Evolutionary conservation across 495 filamentous ascomycete genomes (phyloP).

Genomic region (Trichodelitschia bisporula): DNA sequence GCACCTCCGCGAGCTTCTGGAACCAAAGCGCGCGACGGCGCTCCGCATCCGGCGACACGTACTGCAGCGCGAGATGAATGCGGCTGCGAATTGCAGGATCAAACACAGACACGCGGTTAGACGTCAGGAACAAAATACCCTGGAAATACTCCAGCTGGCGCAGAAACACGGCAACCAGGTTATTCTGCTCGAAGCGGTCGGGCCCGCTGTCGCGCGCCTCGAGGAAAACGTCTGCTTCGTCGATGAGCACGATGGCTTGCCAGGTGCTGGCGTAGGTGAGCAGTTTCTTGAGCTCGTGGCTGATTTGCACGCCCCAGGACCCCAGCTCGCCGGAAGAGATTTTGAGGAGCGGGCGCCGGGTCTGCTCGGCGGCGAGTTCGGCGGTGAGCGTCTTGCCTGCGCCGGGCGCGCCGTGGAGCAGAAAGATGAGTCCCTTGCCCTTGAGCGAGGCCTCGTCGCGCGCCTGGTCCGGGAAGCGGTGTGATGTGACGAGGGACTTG

Average conservation of each 20-base stretch:
- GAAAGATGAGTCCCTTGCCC: slow-evolving; percentile 9
- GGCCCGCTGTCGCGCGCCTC: slow-evolving; percentile 5
- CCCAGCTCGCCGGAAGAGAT: slow-evolving; percentile 5
- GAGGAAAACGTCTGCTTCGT: slow-evolving; percentile 15
- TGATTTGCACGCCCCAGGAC: background rate
- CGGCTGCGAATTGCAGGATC: slow-evolving; percentile 9
- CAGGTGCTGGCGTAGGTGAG: slow-evolving; percentile 9
- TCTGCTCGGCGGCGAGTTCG: slow-evolving; percentile 8
- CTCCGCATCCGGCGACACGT: slow-evolving; percentile 6
- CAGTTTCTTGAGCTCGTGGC: background rate
- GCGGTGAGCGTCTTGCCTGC: slow-evolving; percentile 9
- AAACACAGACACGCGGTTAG: slow-evolving; percentile 8
- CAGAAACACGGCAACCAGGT: slow-evolving; percentile 9
- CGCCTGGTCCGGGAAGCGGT: slow-evolving; percentile 6
- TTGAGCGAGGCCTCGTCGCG: slow-evolving; percentile 6
- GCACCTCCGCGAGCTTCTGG: slow-evolving; percentile 2
- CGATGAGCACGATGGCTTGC: slow-evolving; percentile 13
- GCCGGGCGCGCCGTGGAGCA: slow-evolving; percentile 8
- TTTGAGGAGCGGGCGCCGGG: slow-evolving; percentile 5
- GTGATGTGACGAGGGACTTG: slow-evolving; percentile 4
- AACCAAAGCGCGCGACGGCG: slow-evolving; percentile 4
- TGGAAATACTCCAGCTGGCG: slow-evolving; percentile 9
- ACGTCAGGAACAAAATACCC: slow-evolving; percentile 9
- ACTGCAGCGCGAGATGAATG: slow-evolving; percentile 18
- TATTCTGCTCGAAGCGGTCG: slow-evolving; percentile 5